Evolutionary conservation across 2,329 filamentous ascomycete genomes (phyloP).

Genomic region (Neospermospora avenae): DNA sequence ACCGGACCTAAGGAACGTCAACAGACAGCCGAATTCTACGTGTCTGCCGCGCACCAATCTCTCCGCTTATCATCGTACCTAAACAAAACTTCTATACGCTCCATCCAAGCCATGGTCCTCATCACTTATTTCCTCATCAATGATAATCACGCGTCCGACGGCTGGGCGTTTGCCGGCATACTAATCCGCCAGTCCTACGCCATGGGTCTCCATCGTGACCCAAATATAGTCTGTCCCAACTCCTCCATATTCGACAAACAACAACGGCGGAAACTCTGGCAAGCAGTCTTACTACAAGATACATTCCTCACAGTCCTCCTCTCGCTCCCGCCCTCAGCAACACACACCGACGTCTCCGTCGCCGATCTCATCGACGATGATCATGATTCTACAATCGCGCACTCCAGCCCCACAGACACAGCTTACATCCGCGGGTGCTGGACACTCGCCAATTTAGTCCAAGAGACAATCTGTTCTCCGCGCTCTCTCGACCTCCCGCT

Average conservation of each 20-base stretch:
- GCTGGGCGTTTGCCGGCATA: slow-evolving; percentile 78
- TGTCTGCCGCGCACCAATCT: slow-evolving; percentile 75
- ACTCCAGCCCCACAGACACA: slow-evolving; percentile 61
- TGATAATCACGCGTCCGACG: slow-evolving; percentile 79
- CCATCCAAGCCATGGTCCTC: slow-evolving; percentile 78
- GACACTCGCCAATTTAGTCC: slow-evolving; percentile 75
- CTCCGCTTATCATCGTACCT: slow-evolving; percentile 73
- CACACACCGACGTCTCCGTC: slow-evolving; percentile 74
- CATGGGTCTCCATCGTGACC: slow-evolving; percentile 77
- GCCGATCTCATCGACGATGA: slow-evolving; percentile 71
- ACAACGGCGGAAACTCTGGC: slow-evolving; percentile 76
- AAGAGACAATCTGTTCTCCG: slow-evolving; percentile 72
- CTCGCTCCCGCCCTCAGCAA: slow-evolving; percentile 73
- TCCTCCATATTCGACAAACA: slow-evolving; percentile 72
- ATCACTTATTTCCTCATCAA: slow-evolving; percentile 83
- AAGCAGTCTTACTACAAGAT: slow-evolving; percentile 76
- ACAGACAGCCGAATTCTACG: slow-evolving; percentile 78
- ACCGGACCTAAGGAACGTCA: slow-evolving; percentile 58
- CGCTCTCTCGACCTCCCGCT: slow-evolving; percentile 71
- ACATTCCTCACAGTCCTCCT: slow-evolving; percentile 77
- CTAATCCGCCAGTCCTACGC: slow-evolving; percentile 75
- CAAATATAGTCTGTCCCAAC: slow-evolving; percentile 67
- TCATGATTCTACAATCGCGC: slow-evolving; percentile 51
- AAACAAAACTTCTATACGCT: slow-evolving; percentile 68
- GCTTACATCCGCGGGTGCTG: slow-evolving; percentile 68